A percentile compares a stretch with the other conserved stretches of the same genome.
These are phyloP conservation scores for Arthrobotrys musiformis DNA, from an alignment of 2,329 filamentous ascomycete genomes.

Conservation along the genomic window DNA sequence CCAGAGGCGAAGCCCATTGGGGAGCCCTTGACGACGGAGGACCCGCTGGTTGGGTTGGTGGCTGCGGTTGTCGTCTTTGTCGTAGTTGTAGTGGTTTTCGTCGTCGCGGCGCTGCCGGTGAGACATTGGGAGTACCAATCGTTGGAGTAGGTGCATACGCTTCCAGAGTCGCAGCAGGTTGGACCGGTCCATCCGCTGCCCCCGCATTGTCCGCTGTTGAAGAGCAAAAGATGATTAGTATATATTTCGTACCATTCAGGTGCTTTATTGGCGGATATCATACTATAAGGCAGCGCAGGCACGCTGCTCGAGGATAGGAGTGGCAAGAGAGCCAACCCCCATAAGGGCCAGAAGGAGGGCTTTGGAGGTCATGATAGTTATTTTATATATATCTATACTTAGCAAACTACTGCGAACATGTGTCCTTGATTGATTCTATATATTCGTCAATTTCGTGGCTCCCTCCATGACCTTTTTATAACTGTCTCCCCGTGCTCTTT, in stretches of 20 bases:
- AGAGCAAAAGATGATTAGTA: too few relatives aligned
- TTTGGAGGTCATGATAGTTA: constrained; percentile 3
- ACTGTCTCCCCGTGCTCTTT: background rate
- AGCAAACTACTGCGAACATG: background rate
- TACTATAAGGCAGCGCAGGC: constrained; percentile 27
- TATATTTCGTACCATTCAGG: too few relatives aligned
- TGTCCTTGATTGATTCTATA: background rate
- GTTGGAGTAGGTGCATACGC: constrained; percentile 63
- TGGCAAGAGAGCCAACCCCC: background rate
- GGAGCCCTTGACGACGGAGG: constrained; percentile 22
- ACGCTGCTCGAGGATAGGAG: constrained; percentile 7
- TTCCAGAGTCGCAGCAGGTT: constrained; percentile 64
- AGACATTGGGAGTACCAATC: constrained; percentile 65
- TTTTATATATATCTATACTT: too few relatives aligned
- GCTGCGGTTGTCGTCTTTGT: background rate
- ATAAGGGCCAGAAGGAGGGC: background rate
- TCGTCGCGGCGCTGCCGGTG: constrained; percentile 56
- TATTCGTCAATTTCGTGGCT: background rate
- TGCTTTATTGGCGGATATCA: background rate
- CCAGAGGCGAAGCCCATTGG: constrained; percentile 61
- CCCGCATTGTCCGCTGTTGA: constrained; percentile 24
- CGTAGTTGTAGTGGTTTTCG: background rate
- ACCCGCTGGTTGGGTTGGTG: background rate
- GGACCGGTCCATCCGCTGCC: constrained; percentile 61
- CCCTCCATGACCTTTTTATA: background rate